Base-by-base conservation (phyloP, 225 moss, liverwort and hornwort species). In the Climacium dendroides region DNA sequence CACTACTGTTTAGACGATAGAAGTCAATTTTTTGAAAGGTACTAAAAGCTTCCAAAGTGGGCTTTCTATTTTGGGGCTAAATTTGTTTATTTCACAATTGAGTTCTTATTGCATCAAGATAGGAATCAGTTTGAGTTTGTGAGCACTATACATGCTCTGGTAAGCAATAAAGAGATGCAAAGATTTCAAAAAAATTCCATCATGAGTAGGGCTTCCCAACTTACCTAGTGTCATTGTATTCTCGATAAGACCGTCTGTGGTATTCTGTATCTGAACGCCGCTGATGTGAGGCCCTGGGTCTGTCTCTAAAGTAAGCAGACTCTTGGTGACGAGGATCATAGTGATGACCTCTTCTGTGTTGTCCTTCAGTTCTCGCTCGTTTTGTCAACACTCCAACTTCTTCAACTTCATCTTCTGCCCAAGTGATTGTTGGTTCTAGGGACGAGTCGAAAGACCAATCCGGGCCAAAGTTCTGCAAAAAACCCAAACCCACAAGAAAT, bases 371-470 rank as follows among this genome's bases (percentile, higher is more conserved):
- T 71, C 84, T 75, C 28, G 85, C 50, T 84, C 89, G 92, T 85
- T 92, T 93, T 75, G 71, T 50, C 85, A 83, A 45, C 89, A 69
- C 66, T 85, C 13, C 52, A 73, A 86, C 83, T 75, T 67, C 86
- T 85, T 84, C 84, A 30, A 45, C 50, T 74, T 84, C 79, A 88
- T 78, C 86, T 75, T 87, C 89, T 55, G 82, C 34, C 45, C 82
- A 54, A 74, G 66, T 3, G 14, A 64, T 54, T 52, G 87, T 26
- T 61, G 79, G 58, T 26, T 89, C 90, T 34, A 79, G 63, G 78
- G 77, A 86, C 24, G 72, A 48, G 58, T 41, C n/a, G 16, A 35
- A 81, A 58, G 92, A 92, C 93, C 93, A 93, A 85, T 93, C 92
- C 79, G 93, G 90, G 52, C 88, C 92, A 80, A 50, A 32, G 85